phyloP scores from a whole-genome alignment of 129 eudicot genomes.

The Gnaphalium uliginosum region DNA sequence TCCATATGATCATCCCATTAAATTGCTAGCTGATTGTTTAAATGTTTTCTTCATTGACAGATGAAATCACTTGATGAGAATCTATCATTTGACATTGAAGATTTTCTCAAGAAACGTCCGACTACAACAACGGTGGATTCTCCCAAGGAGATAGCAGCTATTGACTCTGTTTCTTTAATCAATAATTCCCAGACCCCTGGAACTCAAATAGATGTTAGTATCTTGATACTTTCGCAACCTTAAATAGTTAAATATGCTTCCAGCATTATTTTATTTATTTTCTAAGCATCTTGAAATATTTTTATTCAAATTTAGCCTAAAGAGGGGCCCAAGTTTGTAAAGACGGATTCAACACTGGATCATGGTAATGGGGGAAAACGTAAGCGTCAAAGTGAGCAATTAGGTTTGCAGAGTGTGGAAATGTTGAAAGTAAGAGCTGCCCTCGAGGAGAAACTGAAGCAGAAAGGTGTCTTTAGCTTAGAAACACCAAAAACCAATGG shows the following conservation, averaged over 20 bases:
- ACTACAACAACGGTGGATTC: constrained; percentile 28
- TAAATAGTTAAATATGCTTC: not conserved
- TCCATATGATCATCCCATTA: not conserved
- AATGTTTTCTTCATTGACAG: constrained; percentile 39
- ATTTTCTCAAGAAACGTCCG: constrained; percentile 31
- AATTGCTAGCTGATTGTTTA: not conserved
- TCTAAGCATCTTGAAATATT: not conserved
- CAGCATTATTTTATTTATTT: constrained; percentile 2
- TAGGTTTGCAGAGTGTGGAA: constrained; percentile 71
- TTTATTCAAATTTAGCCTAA: constrained; percentile 30
- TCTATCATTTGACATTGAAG: constrained; percentile 61
- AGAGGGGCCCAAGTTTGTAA: constrained; percentile 37
- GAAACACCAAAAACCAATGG: constrained; percentile 44
- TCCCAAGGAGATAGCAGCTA: constrained; percentile 32
- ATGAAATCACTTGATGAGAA: constrained; percentile 73
- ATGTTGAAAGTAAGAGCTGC: constrained; percentile 93
- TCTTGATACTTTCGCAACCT: constrained; percentile 15
- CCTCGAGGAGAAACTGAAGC: constrained; percentile 87
- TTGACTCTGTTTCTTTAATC: constrained; percentile 30
- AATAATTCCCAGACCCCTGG: constrained; percentile 27
- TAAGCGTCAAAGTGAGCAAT: constrained; percentile 52
- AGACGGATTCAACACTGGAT: constrained; percentile 30
- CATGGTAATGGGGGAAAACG: constrained; percentile 34
- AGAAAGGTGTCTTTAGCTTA: constrained; percentile 62
- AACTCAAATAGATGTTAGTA: constrained; percentile 40